Percentiles rank a stretch among this genome's conserved stretches.
phyloP scores from a whole-genome alignment of 352 stramenopile species.

The Globisporangium ultimum region DNA sequence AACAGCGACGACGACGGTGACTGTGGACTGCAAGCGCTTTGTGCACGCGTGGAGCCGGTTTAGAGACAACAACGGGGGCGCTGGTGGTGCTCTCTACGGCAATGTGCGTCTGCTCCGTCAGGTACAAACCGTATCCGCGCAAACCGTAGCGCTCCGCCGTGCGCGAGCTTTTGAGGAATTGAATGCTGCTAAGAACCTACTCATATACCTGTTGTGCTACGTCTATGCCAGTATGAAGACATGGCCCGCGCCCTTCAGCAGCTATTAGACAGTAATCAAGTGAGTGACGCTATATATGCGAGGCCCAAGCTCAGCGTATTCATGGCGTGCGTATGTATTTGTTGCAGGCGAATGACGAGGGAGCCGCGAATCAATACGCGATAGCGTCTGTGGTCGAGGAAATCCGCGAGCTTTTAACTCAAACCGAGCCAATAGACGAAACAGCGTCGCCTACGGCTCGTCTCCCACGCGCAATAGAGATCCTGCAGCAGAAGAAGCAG shows the following conservation, averaged over 20 bases:
- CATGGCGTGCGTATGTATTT: background rate
- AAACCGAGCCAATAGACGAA: background rate
- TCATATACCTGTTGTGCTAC: background rate
- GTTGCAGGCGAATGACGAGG: constrained; percentile 11
- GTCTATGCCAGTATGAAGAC: background rate
- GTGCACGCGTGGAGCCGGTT: constrained; percentile 53
- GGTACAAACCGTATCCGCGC: background rate
- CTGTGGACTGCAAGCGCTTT: constrained; percentile 55
- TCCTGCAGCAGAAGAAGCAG: constrained; percentile 17
- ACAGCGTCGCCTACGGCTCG: constrained; percentile 4
- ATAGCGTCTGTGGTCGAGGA: constrained; percentile 16
- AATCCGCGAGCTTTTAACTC: constrained; percentile 15
- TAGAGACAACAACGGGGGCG: constrained; percentile 3
- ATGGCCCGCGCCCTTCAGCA: constrained; percentile 8
- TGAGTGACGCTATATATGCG: background rate
- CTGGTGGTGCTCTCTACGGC: background rate
- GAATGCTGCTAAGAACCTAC: background rate
- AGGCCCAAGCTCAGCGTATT: too few relatives aligned
- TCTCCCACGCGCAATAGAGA: constrained; percentile 28
- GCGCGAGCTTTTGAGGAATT: background rate
- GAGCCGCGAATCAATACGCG: constrained; percentile 19
- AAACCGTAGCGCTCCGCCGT: background rate
- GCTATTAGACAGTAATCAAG: background rate
- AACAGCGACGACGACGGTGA: background rate
- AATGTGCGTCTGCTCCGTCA: constrained; percentile 6